Evolutionary conservation across 2,329 filamentous ascomycete genomes (phyloP).

Genomic region (Fusarium sublunatum): DNA sequence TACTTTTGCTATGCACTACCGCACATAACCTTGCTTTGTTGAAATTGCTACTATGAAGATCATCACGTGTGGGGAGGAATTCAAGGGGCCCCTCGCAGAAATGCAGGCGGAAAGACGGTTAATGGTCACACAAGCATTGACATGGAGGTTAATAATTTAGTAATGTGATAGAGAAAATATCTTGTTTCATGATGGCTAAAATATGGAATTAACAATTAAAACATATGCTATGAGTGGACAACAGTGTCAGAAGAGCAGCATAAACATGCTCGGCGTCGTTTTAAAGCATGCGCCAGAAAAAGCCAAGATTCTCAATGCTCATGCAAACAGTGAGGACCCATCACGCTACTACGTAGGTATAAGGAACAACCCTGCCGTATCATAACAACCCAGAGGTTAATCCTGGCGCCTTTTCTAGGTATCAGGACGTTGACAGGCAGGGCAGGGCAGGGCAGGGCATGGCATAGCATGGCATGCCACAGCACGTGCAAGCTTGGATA

Average conservation of each 20-base stretch:
- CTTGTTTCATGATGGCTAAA: background rate
- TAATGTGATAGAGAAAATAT: background rate
- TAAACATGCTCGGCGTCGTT: slow-evolving; percentile 19
- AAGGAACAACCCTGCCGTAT: slow-evolving; percentile 14
- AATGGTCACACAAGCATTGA: background rate
- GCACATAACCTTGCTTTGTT: slow-evolving; percentile 29
- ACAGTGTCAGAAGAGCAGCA: slow-evolving; percentile 1
- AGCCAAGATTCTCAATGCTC: slow-evolving; percentile 28
- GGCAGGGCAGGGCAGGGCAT: background rate
- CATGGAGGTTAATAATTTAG: background rate
- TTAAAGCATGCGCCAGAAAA: slow-evolving; percentile 16
- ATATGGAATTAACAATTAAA: slow-evolving; percentile 16
- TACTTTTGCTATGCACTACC: slow-evolving; percentile 16
- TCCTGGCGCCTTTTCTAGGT: slow-evolving; percentile 11
- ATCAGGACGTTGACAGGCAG: slow-evolving; percentile 10
- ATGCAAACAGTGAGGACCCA: slow-evolving; percentile 4
- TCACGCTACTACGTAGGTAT: slow-evolving; percentile 7
- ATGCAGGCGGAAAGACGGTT: slow-evolving; percentile 11
- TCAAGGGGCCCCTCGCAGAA: slow-evolving; percentile 27
- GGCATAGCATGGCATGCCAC: too few relatives aligned
- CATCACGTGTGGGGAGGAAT: slow-evolving; percentile 45
- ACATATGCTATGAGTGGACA: slow-evolving; percentile 2
- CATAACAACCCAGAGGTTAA: slow-evolving; percentile 24
- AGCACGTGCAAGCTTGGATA: background rate
- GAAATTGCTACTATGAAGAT: slow-evolving; percentile 46